phyloP scores from a whole-genome alignment of 768 basidiomycete genomes.

The Boletales sp. region DNA sequence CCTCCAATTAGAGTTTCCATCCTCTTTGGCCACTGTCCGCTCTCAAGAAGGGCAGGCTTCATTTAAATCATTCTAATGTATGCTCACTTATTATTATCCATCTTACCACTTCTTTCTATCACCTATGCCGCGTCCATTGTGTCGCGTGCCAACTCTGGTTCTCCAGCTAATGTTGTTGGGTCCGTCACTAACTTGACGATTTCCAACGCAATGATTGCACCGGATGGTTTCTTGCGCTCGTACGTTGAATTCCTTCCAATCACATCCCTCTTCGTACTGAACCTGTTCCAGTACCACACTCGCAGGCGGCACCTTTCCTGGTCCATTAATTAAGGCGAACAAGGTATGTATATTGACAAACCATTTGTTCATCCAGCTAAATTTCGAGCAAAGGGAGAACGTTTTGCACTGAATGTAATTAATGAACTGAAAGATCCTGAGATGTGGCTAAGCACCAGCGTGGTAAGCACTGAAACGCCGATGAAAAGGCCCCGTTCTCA shows the following conservation, averaged over 20 bases:
- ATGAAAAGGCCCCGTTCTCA: neutral
- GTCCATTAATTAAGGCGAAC: constrained; percentile 37
- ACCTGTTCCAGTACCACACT: constrained; percentile 19
- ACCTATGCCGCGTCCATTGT: constrained; percentile 18
- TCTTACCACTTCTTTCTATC: constrained; percentile 4
- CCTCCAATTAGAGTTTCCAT: too few species aligned
- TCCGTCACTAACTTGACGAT: constrained; percentile 32
- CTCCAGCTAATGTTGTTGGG: constrained; percentile 11
- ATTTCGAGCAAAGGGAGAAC: constrained; percentile 32
- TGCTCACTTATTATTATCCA: neutral
- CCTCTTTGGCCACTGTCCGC: too few species aligned
- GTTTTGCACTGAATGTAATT: constrained; percentile 42
- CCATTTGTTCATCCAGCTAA: neutral
- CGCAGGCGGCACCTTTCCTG: constrained; percentile 44
- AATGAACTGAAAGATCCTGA: constrained; percentile 42
- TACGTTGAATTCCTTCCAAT: constrained; percentile 18
- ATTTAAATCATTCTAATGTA: constrained; percentile 7
- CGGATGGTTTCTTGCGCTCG: constrained; percentile 49
- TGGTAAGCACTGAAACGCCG: constrained; percentile 21
- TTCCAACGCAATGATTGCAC: constrained; percentile 38
- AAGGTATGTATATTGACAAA: constrained; percentile 25
- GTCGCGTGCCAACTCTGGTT: constrained; percentile 5
- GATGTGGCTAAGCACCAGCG: constrained; percentile 50
- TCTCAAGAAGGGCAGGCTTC: too few species aligned
- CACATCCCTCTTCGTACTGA: neutral